Percentiles rank a stretch among this genome's conserved stretches.
These are phyloP conservation scores for Calonectria ilicicola DNA, from an alignment of 2,329 filamentous ascomycete species.

Conservation along the genomic window DNA sequence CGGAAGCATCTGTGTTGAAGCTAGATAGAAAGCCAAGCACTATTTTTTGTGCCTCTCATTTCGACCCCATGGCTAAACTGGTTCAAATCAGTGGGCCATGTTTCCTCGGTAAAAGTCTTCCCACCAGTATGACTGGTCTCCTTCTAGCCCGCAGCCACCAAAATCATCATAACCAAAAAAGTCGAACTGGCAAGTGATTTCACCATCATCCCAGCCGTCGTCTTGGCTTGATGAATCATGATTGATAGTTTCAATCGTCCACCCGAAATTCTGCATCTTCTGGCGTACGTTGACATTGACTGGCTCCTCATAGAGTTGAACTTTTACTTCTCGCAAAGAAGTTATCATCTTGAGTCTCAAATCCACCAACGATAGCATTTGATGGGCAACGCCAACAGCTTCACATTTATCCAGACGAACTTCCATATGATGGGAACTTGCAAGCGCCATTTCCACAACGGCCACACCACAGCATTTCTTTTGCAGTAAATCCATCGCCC, in stretches of 20 bases:
- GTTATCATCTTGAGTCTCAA: not conserved
- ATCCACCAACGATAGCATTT: not conserved
- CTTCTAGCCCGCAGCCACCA: not conserved
- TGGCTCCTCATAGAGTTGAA: not conserved
- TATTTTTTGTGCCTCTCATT: not conserved
- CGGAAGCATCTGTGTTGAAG: too few relatives aligned
- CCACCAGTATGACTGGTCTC: not conserved
- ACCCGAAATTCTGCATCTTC: not conserved
- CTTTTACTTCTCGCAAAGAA: not conserved
- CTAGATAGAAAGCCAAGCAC: too few relatives aligned
- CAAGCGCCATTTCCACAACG: not conserved
- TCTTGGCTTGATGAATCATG: not conserved
- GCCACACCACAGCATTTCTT: not conserved
- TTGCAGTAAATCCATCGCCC: not conserved
- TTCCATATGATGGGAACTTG: not conserved
- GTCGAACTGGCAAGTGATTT: not conserved
- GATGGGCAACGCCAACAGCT: not conserved
- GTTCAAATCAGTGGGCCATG: not conserved
- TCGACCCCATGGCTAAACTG: not conserved
- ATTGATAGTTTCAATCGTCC: not conserved
- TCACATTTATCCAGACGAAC: not conserved
- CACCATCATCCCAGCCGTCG: not conserved
- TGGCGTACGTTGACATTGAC: not conserved
- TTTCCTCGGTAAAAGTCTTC: not conserved
- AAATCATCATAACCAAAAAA: not conserved